Evolutionary conservation across 129 eudicot species (phyloP), one percentile per base, ranked within the genome.

Genomic region (Helianthus annuus): DNA sequence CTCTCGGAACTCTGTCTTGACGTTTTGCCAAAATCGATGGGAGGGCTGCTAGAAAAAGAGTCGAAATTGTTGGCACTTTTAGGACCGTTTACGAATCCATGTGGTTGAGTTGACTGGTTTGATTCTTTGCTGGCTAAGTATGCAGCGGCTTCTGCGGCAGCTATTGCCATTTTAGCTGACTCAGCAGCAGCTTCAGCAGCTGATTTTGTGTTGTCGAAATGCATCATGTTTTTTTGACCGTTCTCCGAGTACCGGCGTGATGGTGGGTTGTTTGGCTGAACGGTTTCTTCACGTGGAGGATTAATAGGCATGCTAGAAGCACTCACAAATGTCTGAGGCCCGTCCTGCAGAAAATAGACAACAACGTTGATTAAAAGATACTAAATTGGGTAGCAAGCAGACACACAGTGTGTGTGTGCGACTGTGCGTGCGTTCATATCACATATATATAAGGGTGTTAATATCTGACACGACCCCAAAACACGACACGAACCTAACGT

Each of bases 141-240:
- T 58, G 96, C 97, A 48, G 97, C 97, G 22, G 91, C 97, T 83
- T 85, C 94, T 42, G 97, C 97, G 11, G 99, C 99, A 79, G 96
- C 96, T 67, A 91, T 78, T 51, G 97, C 99, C 75, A 81, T 66
- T 72, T 91, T 87, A n/a, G 95, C 95, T 11, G 95, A 83, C 78
- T 90, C 94, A 0, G 97, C 96, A 80, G 99, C 99, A 48, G 88
- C 91, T 80, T 85, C 84, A 70, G 96, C 99, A 57, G 96, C 99
- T 60, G 99, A 84, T 46, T 91, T 91, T n/a, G 95, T 80, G 82
- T 91, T 85, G 58, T 88, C 79, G 79, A 71, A 84, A 42, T 73
- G 75, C 88, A 72, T 65, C 13, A 34, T n/a, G 57, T 73, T 76
- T 64, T 72, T 76, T 63, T 75, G 79, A 48, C 71, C 85, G 42